Base-by-base conservation (phyloP, 495 filamentous ascomycete genomes). In the Delitschia confertaspora region DNA sequence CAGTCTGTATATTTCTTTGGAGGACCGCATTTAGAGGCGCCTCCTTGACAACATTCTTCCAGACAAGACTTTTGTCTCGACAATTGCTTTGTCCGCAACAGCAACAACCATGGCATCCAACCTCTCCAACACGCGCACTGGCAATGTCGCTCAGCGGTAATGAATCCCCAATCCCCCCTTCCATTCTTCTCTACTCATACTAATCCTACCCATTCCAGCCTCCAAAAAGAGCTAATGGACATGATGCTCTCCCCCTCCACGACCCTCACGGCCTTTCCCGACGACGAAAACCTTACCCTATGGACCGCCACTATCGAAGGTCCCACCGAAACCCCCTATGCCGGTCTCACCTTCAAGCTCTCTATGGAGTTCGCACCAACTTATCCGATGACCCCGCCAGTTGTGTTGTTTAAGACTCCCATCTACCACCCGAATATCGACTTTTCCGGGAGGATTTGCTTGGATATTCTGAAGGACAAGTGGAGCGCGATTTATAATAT, bases 401-500 rank as follows among this genome's bases (percentile, higher is more conserved):
- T 82, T 16, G 89, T 99, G 11, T 72, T 95, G 27, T 67, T 67
- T 63, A 65, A 63, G 55, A 67, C 65, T 23, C 65, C 65, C 11
- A 61, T 67, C 33, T 67, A 64, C 57, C 65, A 67, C 32, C 65
- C 65, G 13, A 67, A 67, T 47, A 62, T 67, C 36, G 65, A 67
- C 42, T 58, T 67, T 41, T 47, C 38, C 8, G 65, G 65, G 16
- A 26, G 65, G 19, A 67, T 67, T 20, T 67, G 65, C 41, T 57
- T 99, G 45, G 93, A 96, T 64, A 99, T 99, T 55, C 69, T 99
- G 38, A 95, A 94, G 71, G 91, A 95, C 60, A 94, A 94, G 68
- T 96, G 91, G 91, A 93, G 86, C 50, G 80, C 81, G 14, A 85
- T 89, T 10, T 93, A 95, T 73, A 95, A 95, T 56, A 82, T 91